Base-by-base conservation (phyloP, 768 basidiomycete genomes). In the Amanita rubescens region DNA sequence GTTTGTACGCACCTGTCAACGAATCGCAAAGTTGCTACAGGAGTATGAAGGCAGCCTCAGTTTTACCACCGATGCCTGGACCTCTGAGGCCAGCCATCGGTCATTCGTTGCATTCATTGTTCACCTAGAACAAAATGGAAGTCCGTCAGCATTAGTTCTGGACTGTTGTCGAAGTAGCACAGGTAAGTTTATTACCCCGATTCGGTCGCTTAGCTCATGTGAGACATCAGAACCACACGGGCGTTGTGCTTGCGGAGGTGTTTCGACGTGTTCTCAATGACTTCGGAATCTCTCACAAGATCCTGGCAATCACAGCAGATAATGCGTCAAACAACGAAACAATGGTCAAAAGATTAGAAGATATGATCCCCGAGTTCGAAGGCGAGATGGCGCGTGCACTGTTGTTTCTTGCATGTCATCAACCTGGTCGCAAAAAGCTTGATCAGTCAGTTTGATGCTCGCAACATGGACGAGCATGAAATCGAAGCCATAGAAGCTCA, bases 351-450 rank as follows among this genome's bases (percentile, higher is more conserved):
- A n/a, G 19, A 11, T 11, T 41, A 3, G 3, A 41, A 11, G 15
- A 3, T 2, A 4, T 17, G 19, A 3, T 41, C 3, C 39, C 39
- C 11, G 19, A 41, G n/a, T 41, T 73, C 76, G 69, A 60, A 70
- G 0, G 48, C 54, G 0, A 43, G 60, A 20, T 64, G 0, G 69
- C 60, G 20, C 68, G 59, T 1, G 65, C 63, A 0, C 42, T n/a
- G 61, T 0, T 78, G 75, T 54, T 75, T 77, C 51, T 51, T 58
- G 0, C 75, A 77, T 39, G 59, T 70, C 3, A 22, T 74, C 20
- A 73, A 70, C 35, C 58, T 77, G 0, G 58, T 70, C 0, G 71
- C 69, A 0, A 71, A 72, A 45, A 58, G 56, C 0, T 17, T 73
- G 0, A 37, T 75, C 0, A 2, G 47, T 0, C 57, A 63, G 45